phyloP scores from a whole-genome alignment of 2,329 filamentous ascomycete species.

The Colletotrichum sp. region DNA sequence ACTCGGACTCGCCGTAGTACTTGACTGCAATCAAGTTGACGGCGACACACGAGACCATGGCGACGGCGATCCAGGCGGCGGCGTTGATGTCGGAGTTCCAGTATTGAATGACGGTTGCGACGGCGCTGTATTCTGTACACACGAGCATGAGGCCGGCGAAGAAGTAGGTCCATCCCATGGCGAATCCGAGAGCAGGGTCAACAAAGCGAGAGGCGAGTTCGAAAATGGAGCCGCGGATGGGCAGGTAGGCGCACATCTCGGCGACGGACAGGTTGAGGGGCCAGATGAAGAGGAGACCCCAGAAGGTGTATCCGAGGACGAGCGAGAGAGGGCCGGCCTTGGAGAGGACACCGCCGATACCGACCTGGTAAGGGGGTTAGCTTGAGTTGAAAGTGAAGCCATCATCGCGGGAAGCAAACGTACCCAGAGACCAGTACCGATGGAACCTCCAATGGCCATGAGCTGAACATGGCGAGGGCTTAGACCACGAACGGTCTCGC shows the following conservation, averaged over 20 bases:
- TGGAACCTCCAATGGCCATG: conserved; percentile 54
- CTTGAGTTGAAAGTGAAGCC: neutral
- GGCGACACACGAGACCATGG: conserved; percentile 48
- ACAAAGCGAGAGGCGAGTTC: conserved; percentile 60
- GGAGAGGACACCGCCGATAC: conserved; percentile 47
- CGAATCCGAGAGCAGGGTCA: conserved; percentile 63
- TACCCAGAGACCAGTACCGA: conserved; percentile 49
- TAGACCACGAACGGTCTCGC: conserved; percentile 37
- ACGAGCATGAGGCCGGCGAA: conserved; percentile 51
- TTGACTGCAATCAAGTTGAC: conserved; percentile 54
- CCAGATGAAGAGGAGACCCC: conserved; percentile 50
- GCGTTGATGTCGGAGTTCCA: conserved; percentile 48
- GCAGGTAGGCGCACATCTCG: conserved; percentile 64
- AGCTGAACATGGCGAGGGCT: conserved; percentile 51
- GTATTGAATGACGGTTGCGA: conserved; percentile 49
- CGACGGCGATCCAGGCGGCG: conserved; percentile 54
- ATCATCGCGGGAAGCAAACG: neutral
- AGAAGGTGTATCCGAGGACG: conserved; percentile 49
- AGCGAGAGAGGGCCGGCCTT: conserved; percentile 48
- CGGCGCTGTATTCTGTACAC: conserved; percentile 49
- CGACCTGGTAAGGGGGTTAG: conserved; percentile 31
- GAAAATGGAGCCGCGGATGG: conserved; percentile 59
- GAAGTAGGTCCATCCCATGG: conserved; percentile 53
- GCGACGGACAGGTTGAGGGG: conserved; percentile 52
- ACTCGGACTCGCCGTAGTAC: conserved; percentile 49